Percentiles rank a stretch among this genome's conserved stretches.
phyloP scores from a whole-genome alignment of 148 eudicot species.

The Silene conica region DNA sequence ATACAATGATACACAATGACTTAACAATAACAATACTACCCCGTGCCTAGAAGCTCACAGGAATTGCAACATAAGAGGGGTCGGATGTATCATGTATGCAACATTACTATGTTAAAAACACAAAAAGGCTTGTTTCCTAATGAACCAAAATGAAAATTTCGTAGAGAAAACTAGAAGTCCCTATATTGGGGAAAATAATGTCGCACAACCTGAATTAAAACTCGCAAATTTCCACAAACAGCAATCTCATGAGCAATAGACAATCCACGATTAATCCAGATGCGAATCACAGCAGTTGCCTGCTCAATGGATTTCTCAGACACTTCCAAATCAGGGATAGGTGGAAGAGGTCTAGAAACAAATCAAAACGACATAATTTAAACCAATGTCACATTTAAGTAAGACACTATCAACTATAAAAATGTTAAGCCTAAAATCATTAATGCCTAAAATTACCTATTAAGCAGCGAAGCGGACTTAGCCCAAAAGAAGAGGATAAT shows the following conservation, averaged over 20 bases:
- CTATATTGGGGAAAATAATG: not conserved
- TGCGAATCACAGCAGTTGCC: slow-evolving; percentile 54
- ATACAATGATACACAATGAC: not conserved
- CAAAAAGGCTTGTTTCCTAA: not conserved
- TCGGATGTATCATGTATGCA: too few species aligned
- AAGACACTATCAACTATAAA: not conserved
- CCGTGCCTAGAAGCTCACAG: not conserved
- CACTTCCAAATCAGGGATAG: slow-evolving; percentile 81
- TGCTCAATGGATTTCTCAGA: slow-evolving; percentile 58
- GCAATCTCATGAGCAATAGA: slow-evolving; percentile 74
- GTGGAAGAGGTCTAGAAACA: slow-evolving; percentile 76
- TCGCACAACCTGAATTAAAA: slow-evolving; percentile 52
- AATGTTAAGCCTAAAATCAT: not conserved
- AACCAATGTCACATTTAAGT: not conserved
- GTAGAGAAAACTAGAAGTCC: not conserved
- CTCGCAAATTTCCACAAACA: slow-evolving; percentile 60
- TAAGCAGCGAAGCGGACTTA: slow-evolving; percentile 86
- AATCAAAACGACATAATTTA: not conserved
- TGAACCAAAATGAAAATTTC: not conserved
- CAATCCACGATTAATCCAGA: slow-evolving; percentile 56
- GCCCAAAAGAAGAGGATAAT: slow-evolving; percentile 87
- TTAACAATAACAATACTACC: not conserved
- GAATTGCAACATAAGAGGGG: too few species aligned
- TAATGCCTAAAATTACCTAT: slow-evolving; percentile 45
- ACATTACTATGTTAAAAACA: not conserved